A percentile compares a stretch with the other conserved stretches of the same genome.
phyloP scores from a whole-genome alignment of 371 early-diverging fungal genomes.

The Mucor saturninus region DNA sequence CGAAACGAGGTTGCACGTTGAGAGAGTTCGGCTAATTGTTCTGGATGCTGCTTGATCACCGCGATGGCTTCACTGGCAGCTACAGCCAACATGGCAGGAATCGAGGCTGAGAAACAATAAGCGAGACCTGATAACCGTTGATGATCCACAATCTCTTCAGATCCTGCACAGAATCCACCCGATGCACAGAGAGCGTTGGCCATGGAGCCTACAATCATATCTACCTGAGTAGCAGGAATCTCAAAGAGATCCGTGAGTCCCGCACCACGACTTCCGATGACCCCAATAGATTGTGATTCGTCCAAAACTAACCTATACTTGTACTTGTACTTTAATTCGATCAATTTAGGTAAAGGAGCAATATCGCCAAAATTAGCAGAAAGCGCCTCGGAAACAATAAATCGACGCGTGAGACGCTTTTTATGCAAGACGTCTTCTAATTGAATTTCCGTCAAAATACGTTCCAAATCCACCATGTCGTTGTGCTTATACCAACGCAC shows the following conservation, averaged over 20 bases:
- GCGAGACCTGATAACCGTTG: conserved; percentile 92
- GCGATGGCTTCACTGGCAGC: conserved; percentile 88
- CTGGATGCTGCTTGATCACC: conserved; percentile 55
- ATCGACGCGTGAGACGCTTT: conserved; percentile 87
- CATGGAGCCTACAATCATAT: conserved; percentile 95
- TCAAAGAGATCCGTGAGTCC: conserved; percentile 89
- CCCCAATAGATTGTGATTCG: conserved; percentile 94
- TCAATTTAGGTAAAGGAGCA: conserved; percentile 82
- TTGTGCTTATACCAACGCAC: conserved; percentile 95
- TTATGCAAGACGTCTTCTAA: conserved; percentile 63
- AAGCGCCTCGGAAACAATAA: conserved; percentile 98
- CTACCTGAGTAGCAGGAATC: conserved; percentile 81
- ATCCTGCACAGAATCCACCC: conserved; percentile 97
- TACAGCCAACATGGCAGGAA: conserved; percentile 96
- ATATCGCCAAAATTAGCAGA: conserved; percentile 94
- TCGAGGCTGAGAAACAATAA: conserved; percentile 98
- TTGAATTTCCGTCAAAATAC: conserved; percentile 80
- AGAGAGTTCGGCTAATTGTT: conserved; percentile 35
- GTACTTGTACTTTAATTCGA: conserved; percentile 93
- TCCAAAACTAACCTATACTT: conserved; percentile 98
- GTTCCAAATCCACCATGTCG: conserved; percentile 91
- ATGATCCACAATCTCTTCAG: conserved; percentile 90
- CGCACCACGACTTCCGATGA: conserved; percentile 88
- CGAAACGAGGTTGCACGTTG: conserved; percentile 48
- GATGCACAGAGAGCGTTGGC: conserved; percentile 83